Percentiles rank a stretch among this genome's conserved stretches.
phyloP scores from a whole-genome alignment of 352 stramenopile species.

The Phytophthora nicotianae region DNA sequence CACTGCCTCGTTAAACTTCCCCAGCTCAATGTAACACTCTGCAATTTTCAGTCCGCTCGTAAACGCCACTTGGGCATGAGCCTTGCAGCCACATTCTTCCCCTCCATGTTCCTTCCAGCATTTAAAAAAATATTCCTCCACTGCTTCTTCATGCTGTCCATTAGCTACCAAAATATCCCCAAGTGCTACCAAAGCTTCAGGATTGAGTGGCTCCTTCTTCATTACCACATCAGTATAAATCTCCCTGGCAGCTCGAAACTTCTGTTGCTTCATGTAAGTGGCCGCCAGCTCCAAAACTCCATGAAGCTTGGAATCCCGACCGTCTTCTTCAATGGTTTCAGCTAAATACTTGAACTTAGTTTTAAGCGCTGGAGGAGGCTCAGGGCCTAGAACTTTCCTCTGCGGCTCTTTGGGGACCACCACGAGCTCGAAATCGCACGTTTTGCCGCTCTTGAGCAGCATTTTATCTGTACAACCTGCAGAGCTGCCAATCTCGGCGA shows the following conservation, averaged over 20 bases:
- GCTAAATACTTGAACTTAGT: conserved; percentile 7
- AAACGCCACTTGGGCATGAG: conserved; percentile 39
- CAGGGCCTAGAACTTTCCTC: conserved; percentile 8
- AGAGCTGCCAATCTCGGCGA: conserved; percentile 12
- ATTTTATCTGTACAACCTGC: neutral
- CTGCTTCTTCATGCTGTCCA: conserved; percentile 43
- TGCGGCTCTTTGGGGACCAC: conserved; percentile 28
- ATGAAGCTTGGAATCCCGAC: conserved; percentile 30
- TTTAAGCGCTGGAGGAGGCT: conserved; percentile 4
- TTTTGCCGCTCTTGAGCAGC: conserved; percentile 3
- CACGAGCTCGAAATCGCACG: conserved; percentile 49
- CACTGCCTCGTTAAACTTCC: conserved; percentile 35
- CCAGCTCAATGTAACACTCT: conserved; percentile 47
- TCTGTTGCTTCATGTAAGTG: conserved; percentile 49
- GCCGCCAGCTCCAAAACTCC: conserved; percentile 43
- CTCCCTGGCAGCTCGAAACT: conserved; percentile 52
- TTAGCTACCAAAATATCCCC: conserved; percentile 59
- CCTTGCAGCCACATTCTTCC: conserved; percentile 20
- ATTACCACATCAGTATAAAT: conserved; percentile 56
- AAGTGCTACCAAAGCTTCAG: conserved; percentile 55
- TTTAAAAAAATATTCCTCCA: conserved; percentile 43
- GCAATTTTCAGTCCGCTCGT: conserved; percentile 50
- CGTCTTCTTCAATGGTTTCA: conserved; percentile 15
- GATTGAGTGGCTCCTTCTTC: conserved; percentile 38
- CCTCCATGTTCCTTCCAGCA: conserved; percentile 46